Percentiles rank a stretch among this genome's conserved stretches.
phyloP scores from a whole-genome alignment of 2,329 filamentous ascomycete genomes.

The Pyrenophora graminea region DNA sequence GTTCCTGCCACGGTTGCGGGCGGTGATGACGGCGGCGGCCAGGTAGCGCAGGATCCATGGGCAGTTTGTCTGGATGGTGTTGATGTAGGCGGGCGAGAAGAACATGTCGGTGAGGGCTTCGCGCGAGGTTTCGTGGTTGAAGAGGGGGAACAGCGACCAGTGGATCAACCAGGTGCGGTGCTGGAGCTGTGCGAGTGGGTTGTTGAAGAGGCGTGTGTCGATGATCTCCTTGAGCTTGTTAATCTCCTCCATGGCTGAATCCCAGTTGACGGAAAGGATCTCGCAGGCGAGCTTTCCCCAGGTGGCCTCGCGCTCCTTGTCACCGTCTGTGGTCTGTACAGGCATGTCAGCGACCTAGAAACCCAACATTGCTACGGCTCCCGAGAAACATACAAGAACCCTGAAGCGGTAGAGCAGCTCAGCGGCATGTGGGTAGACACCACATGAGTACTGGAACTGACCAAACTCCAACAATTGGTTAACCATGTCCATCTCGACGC shows the following conservation, averaged over 20 bases:
- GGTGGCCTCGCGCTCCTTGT: conserved; percentile 92
- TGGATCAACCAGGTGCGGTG: conserved; percentile 97
- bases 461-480: conserved; percentile 94
- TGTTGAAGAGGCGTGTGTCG: conserved; percentile 93
- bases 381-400: conserved; percentile 62
- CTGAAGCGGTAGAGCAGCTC: conserved; percentile 98
- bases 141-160: conserved; percentile 98
- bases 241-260: conserved; percentile 73
- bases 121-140: conserved; percentile 92
- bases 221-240: conserved; percentile 72
- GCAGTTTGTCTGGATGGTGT: conserved; percentile 97
- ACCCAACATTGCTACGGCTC: not conserved
- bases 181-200: conserved; percentile 90
- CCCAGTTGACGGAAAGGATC: conserved; percentile 95
- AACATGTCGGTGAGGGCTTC: conserved; percentile 93
- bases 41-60: conserved; percentile 97
- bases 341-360: conserved; percentile 6
- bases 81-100: conserved; percentile 97
- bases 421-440: conserved; percentile 85
- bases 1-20: conserved; percentile 67
- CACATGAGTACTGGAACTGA: conserved; percentile 97
- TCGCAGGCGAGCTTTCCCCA: conserved; percentile 98
- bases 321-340: conserved; percentile 82
- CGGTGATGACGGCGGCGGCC: conserved; percentile 91
- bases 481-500: conserved; percentile 93